Evolutionary conservation across 805 yeast species (phyloP).

Genomic region (Candida caryicola): DNA sequence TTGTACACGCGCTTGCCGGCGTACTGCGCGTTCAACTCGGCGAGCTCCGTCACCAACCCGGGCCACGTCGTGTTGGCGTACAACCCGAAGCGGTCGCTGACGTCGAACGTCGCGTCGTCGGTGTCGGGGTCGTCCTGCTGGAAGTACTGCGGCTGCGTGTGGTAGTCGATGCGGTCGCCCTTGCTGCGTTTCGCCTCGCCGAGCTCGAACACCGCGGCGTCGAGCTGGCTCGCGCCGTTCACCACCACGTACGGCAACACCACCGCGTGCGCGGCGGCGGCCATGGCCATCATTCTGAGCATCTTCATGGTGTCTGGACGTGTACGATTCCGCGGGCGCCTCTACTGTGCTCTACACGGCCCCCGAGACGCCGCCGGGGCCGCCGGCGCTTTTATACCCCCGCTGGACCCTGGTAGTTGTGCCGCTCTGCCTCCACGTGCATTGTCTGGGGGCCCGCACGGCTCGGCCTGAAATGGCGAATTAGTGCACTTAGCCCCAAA

Average conservation of each 20-base stretch:
- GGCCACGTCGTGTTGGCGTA: constrained; percentile 20
- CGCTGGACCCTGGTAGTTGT: too few relatives aligned
- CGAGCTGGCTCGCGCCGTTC: not conserved
- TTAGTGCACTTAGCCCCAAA: too few relatives aligned
- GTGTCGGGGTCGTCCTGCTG: constrained; percentile 15
- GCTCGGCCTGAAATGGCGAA: too few relatives aligned
- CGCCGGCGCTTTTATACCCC: too few relatives aligned
- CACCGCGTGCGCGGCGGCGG: not conserved
- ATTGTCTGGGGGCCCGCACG: too few relatives aligned
- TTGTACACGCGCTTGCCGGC: constrained; percentile 13
- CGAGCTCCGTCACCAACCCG: constrained; percentile 14
- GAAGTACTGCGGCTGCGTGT: constrained; percentile 13
- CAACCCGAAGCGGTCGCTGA: constrained; percentile 22
- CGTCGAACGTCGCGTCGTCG: constrained; percentile 13
- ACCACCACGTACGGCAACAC: not conserved
- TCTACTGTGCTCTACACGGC: too few relatives aligned
- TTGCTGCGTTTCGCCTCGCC: not conserved
- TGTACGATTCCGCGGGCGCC: too few relatives aligned
- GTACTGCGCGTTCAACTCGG: constrained; percentile 7
- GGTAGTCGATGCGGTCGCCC: not conserved
- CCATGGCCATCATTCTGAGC: not conserved
- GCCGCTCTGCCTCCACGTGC: too few relatives aligned
- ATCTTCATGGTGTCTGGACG: constrained; percentile 1
- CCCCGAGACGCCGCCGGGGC: too few relatives aligned
- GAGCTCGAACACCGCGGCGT: not conserved